These are phyloP conservation scores for Jackrogersella multiformis DNA, from an alignment of 495 filamentous ascomycete species.

Conservation along the genomic window DNA sequence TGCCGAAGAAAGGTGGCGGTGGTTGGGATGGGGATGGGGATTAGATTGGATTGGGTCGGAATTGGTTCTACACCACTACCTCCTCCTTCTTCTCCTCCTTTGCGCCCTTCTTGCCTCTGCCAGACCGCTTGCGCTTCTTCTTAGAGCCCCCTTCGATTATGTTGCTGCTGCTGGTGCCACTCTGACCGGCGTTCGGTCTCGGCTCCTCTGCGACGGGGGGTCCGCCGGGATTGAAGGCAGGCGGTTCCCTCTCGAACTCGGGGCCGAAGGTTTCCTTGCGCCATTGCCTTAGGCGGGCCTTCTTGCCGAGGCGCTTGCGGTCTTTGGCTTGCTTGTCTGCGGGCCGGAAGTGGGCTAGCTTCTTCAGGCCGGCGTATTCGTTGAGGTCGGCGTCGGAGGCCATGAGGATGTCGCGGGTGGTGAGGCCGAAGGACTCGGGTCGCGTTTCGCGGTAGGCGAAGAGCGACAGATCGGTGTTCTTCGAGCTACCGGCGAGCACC, in stretches of 20 bases:
- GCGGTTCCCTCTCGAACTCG: constrained; percentile 59
- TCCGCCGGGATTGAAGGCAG: constrained; percentile 57
- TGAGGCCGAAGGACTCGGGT: constrained; percentile 87
- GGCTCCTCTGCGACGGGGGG: constrained; percentile 22
- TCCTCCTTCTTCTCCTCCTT: constrained; percentile 43
- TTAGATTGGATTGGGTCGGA: neutral
- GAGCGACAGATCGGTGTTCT: constrained; percentile 27
- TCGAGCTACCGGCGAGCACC: constrained; percentile 54
- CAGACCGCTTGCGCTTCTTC: constrained; percentile 60
- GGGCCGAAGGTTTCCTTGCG: constrained; percentile 89
- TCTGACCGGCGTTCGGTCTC: constrained; percentile 5
- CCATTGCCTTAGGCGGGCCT: constrained; percentile 88
- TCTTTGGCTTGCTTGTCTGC: constrained; percentile 86
- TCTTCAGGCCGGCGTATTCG: constrained; percentile 91
- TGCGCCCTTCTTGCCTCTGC: constrained; percentile 44
- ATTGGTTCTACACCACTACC: constrained; percentile 16
- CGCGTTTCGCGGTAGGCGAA: constrained; percentile 97
- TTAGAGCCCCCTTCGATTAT: constrained; percentile 48
- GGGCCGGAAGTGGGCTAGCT: constrained; percentile 89
- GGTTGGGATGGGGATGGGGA: neutral
- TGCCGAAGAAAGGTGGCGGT: constrained; percentile 22
- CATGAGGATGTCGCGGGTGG: constrained; percentile 88
- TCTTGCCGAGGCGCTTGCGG: constrained; percentile 88
- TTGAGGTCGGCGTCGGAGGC: constrained; percentile 89
- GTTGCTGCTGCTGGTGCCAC: constrained; percentile 41